Evolutionary conservation across 768 basidiomycete species (phyloP), one percentile per base, ranked within the genome.

Genomic region (Grammothele lineata): DNA sequence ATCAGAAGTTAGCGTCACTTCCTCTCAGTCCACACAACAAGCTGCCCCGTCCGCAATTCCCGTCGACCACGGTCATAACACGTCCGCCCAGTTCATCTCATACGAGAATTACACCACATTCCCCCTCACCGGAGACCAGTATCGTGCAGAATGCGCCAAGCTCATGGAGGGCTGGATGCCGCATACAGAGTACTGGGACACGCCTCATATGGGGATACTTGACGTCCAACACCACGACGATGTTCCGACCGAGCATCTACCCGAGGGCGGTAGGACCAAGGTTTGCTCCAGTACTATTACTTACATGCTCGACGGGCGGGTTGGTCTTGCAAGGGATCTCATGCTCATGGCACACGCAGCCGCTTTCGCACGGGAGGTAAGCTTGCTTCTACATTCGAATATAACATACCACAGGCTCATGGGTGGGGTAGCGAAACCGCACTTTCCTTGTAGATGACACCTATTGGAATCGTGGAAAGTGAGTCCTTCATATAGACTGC

Each of bases 401-500:
- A 5, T 32, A 24, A 21, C 30, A 25, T 22, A 43, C 15, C 21
- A n/a, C n/a, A n/a, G n/a, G n/a, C n/a, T n/a, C n/a, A n/a, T n/a
- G n/a, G n/a, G n/a, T n/a, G n/a, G 19, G 45, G 10, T 49, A 85
- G 84, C 69, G 74, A 47, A 78, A 80, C 55, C 68, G 78, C 32
- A 85, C 84, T 3, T 81, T 87, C 63, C 69, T 87, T 43, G 68
- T 87, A 4, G 78, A 84, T 47, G 85, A 87, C 61, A 76, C 76
- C 1, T 76, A 80, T 51, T 87, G 85, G 85, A 80, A 84, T 61
- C 76, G 84, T 46, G 85, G 83, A 68, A 81, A 76, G 81, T 83
- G 51, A 45, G 79, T 65, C 4, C 15, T 30, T 18, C 18, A 10
- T 15, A 45, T 21, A 15, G 34, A 23, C 23, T 12, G 19, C 12